Base-by-base conservation (phyloP, 1,284 basidiomycete genomes). In the Microbotryum lychnidis-dioicae region DNA sequence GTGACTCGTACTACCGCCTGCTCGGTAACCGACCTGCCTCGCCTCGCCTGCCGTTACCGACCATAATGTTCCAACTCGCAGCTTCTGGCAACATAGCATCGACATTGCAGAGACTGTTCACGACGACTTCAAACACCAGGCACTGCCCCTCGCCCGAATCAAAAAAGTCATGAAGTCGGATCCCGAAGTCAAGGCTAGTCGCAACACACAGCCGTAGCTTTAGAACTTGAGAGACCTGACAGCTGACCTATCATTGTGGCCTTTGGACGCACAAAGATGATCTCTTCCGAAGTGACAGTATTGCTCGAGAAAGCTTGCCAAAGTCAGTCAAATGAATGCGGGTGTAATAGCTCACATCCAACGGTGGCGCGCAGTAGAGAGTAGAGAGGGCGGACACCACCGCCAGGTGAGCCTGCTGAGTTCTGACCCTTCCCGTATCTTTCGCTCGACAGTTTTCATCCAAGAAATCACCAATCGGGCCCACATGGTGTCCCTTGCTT, bases 91-190 rank as follows among this genome's bases (percentile, higher is more conserved):
- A 72, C 78, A 87, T 44, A 87, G 89, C 69, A 80, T 91, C 56
- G 83, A 87, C 73, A 79, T 82, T 5, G 87, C 87, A 0, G 89
- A 91, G 73, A 82, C 85, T 70, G 86, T 89, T 72, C 86, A 84
- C 0, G 86, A 87, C 44, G 88, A 91, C 75, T 89, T 88, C 70
- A 80, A 87, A 62, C 88, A 90, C 72, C 89, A 89, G 0, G 84
- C 87, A 7, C 78, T 91, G n/a, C 89, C 89, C 7, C 78, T 96
- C 42, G 91, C 91, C 18, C 80, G 91, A 73, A 94, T 96, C 71
- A 96, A 96, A 80, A 94, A 96, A 76, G 92, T 96, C 67, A 96
- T 96, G 89, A 96, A 96, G 81, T 91, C 87, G 75, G 91, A 96
- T 79, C 91, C 91, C 25, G 91, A 94, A 70, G 90, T 96, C 66